Percentiles rank a stretch among this genome's conserved stretches.
phyloP scores from a whole-genome alignment of 2,329 filamentous ascomycete species.

The Lasiodiplodia citricola region DNA sequence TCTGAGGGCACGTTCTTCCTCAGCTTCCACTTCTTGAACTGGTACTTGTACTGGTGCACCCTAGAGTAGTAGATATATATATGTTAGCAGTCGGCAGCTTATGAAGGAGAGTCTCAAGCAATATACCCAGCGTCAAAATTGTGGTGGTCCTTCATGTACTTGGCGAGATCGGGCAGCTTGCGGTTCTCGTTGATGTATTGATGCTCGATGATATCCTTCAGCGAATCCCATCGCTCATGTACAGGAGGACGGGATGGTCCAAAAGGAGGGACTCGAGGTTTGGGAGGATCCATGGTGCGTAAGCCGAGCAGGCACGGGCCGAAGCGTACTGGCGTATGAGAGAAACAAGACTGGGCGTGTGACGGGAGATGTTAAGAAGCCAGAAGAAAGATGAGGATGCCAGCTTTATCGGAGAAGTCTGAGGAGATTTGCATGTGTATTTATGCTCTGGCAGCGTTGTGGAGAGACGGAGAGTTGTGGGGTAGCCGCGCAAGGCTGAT shows the following conservation, averaged over 20 bases:
- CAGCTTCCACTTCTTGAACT: slow-evolving; percentile 40
- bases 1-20: slow-evolving; percentile 34
- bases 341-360: not conserved
- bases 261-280: not conserved
- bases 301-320: no score
- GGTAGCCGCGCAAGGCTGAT: not conserved
- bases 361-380: not conserved
- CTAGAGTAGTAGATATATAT: slow-evolving; percentile 28
- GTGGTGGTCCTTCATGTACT: slow-evolving; percentile 28
- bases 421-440: not conserved
- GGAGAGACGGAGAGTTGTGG: not conserved
- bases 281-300: not conserved
- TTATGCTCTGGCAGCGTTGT: not conserved
- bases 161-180: slow-evolving; percentile 29
- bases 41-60: slow-evolving; percentile 41
- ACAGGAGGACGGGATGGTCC: not conserved
- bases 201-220: slow-evolving; percentile 29
- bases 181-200: slow-evolving; percentile 29
- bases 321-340: no score
- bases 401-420: not conserved
- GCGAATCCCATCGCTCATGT: slow-evolving; percentile 29
- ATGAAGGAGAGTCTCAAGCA: not conserved
- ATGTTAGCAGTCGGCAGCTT: no score
- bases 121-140: slow-evolving; percentile 31
- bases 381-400: not conserved